Percentiles rank a stretch among this genome's conserved stretches.
Evolutionary conservation across 2,329 filamentous ascomycete genomes (phyloP).

Genomic region (Colletotrichum plurivorum): DNA sequence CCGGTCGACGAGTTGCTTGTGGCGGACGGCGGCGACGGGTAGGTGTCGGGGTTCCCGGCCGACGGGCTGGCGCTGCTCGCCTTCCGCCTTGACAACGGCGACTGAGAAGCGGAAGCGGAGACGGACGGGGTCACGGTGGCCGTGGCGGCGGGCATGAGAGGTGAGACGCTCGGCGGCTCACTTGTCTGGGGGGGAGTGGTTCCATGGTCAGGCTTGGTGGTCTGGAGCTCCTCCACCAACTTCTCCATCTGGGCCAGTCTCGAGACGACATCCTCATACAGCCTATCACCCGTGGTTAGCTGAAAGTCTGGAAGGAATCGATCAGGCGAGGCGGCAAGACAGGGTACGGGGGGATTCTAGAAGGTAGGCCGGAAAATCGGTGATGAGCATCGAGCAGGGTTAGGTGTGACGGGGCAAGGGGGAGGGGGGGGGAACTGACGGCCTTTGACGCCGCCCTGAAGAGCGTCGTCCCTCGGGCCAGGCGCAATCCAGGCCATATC

Average conservation of each 20-base stretch:
- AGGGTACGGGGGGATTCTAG: too few species aligned
- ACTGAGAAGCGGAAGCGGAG: conserved; percentile 44
- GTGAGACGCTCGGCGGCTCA: conserved; percentile 15
- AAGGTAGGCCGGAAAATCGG: too few species aligned
- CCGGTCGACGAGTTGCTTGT: conserved; percentile 26
- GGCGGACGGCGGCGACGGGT: conserved; percentile 31
- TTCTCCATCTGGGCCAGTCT: conserved; percentile 38
- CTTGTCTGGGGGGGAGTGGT: conserved; percentile 16
- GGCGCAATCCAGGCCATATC: conserved; percentile 35
- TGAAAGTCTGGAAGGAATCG: not conserved
- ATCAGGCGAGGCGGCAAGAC: too few species aligned
- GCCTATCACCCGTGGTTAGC: conserved; percentile 21
- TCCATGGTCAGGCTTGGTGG: conserved; percentile 23
- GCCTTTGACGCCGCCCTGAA: conserved; percentile 36
- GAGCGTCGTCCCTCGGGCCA: conserved; percentile 39
- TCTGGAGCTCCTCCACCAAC: conserved; percentile 37
- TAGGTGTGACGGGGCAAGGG: not conserved
- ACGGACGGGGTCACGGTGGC: conserved; percentile 24
- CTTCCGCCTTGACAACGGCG: conserved; percentile 30
- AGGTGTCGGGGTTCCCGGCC: conserved; percentile 25
- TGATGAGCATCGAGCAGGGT: not conserved
- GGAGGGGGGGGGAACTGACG: conserved; percentile 19
- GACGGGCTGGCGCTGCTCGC: conserved; percentile 30
- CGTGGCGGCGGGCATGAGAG: not conserved
- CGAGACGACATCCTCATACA: conserved; percentile 39